Conservation (phyloP, 1,139 yeast species). For the Diutina siamensis region DNA sequence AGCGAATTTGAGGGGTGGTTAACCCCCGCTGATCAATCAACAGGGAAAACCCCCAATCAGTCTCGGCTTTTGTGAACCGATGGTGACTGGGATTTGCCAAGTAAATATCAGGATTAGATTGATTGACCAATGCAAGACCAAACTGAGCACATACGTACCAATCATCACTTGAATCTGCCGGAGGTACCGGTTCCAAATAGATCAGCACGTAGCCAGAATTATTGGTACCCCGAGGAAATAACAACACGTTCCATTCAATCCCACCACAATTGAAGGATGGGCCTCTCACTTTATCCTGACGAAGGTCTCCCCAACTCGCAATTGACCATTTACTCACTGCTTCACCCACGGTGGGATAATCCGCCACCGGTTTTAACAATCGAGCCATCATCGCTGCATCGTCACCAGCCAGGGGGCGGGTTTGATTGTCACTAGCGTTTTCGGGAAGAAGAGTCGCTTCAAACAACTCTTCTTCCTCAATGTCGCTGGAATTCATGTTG, state of each 20-base stretch:
- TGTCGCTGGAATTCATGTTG: conserved; percentile 1
- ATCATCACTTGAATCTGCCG: conserved; percentile 15
- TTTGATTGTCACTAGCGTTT: not conserved
- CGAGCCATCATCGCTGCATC: not conserved
- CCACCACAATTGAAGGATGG: conserved; percentile 54
- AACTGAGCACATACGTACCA: conserved; percentile 93
- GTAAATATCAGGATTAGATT: conserved; percentile 40
- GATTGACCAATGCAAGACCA: conserved; percentile 78
- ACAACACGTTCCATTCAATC: conserved; percentile 58
- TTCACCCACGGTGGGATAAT: conserved; percentile 29
- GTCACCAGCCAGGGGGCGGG: not conserved
- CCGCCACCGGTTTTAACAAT: conserved; percentile 16
- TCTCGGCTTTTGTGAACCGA: conserved; percentile 61
- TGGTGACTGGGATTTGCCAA: conserved; percentile 35
- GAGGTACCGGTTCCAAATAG: conserved; percentile 52
- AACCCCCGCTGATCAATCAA: conserved; percentile 52
- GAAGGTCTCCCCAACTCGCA: conserved; percentile 45
- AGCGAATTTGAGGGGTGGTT: conserved; percentile 14
- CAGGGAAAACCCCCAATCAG: conserved; percentile 94
- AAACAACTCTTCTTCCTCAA: not conserved
- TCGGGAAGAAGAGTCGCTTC: not conserved
- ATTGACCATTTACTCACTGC: conserved; percentile 64
- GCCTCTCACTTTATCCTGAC: conserved; percentile 36
- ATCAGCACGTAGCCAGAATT: conserved; percentile 38
- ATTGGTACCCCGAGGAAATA: conserved; percentile 61